Evolutionary conservation across 345 rosid species (phyloP).

Genomic region (Moringa oleifera): DNA sequence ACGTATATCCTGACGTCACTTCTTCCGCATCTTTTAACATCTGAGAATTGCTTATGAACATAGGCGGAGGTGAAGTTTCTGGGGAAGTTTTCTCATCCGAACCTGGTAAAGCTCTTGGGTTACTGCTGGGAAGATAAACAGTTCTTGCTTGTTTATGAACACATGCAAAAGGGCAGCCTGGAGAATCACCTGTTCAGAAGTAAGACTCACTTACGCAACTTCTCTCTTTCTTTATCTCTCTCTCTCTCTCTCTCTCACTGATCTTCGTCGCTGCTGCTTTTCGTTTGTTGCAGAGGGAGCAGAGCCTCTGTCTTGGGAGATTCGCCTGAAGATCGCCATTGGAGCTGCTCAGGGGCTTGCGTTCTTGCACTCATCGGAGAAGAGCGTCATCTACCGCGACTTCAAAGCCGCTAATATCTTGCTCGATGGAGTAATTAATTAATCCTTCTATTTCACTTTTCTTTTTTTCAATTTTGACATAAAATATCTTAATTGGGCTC

Average conservation of each 20-base stretch:
- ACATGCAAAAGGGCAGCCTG: slow-evolving; percentile 71
- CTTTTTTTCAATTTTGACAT: neutral
- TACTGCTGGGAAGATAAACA: slow-evolving; percentile 74
- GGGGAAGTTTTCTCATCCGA: slow-evolving; percentile 82
- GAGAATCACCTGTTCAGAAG: slow-evolving; percentile 74
- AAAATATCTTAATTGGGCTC: too few species aligned
- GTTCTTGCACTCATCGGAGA: slow-evolving; percentile 68
- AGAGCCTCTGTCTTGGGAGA: slow-evolving; percentile 62
- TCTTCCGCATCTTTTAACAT: too few species aligned
- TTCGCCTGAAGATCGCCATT: slow-evolving; percentile 56
- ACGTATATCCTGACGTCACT: too few species aligned
- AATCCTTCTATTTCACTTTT: neutral
- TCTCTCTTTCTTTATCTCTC: too few species aligned
- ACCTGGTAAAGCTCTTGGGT: slow-evolving; percentile 74
- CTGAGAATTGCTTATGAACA: too few species aligned
- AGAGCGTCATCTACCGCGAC: slow-evolving; percentile 82
- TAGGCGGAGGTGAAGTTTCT: slow-evolving; percentile 78
- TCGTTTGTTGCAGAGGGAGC: slow-evolving; percentile 33
- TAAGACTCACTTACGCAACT: slow-evolving; percentile 20
- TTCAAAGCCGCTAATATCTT: slow-evolving; percentile 83
- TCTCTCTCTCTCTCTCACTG: too few species aligned
- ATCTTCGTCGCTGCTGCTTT: too few species aligned
- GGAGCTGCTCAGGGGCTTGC: slow-evolving; percentile 80
- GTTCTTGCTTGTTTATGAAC: slow-evolving; percentile 72
- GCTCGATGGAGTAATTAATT: slow-evolving; percentile 52